These are phyloP conservation scores for Termitomyces sp. DNA, from an alignment of 768 basidiomycete species.

Conservation along the genomic window DNA sequence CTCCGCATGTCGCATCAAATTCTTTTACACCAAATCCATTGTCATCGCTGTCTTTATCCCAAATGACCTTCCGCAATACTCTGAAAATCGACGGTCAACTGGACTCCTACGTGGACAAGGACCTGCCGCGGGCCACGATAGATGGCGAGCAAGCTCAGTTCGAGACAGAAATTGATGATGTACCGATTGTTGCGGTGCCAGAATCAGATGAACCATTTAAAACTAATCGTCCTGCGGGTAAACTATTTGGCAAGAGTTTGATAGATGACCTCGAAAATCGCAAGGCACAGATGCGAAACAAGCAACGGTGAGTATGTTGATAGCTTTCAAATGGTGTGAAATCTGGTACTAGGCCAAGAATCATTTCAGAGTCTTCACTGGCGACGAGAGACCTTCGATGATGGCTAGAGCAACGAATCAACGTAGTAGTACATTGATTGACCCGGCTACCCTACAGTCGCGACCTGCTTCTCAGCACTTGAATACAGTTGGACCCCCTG, in stretches of 20 bases:
- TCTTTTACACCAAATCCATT: slow-evolving; percentile 79
- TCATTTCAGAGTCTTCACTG: slow-evolving; percentile 68
- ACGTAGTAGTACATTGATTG: slow-evolving; percentile 67
- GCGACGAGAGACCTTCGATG: slow-evolving; percentile 90
- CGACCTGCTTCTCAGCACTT: slow-evolving; percentile 43
- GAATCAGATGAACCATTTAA: slow-evolving; percentile 27
- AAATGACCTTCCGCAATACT: slow-evolving; percentile 82
- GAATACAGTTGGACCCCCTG: slow-evolving; percentile 38
- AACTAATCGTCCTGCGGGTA: slow-evolving; percentile 62
- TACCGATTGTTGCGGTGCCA: slow-evolving; percentile 18
- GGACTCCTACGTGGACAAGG: slow-evolving; percentile 53
- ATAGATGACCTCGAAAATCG: slow-evolving; percentile 86
- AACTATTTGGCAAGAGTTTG: slow-evolving; percentile 80
- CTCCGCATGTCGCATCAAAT: slow-evolving; percentile 47
- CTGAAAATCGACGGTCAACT: slow-evolving; percentile 64
- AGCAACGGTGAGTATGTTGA: slow-evolving; percentile 59
- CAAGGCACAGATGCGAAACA: slow-evolving; percentile 77
- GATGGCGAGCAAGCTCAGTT: slow-evolving; percentile 77
- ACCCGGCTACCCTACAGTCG: slow-evolving; percentile 53
- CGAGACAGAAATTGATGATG: slow-evolving; percentile 33
- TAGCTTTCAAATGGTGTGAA: not conserved
- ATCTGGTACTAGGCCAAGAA: not conserved
- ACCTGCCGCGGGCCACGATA: slow-evolving; percentile 64
- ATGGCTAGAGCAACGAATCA: slow-evolving; percentile 65
- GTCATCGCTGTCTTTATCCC: slow-evolving; percentile 66